Base-by-base conservation (phyloP, 768 basidiomycete species). In the Kwoniella botswanensis region DNA sequence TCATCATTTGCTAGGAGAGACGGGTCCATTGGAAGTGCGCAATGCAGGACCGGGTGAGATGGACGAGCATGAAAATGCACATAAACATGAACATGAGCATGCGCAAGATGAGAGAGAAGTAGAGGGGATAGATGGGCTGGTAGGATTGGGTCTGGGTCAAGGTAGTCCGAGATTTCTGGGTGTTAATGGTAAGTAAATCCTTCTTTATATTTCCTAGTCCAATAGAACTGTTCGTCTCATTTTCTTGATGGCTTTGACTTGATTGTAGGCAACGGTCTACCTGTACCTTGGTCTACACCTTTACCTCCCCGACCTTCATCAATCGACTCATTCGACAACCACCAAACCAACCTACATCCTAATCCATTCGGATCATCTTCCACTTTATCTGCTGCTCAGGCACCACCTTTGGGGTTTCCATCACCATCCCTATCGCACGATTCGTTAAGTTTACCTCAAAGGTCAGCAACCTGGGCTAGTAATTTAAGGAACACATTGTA, bases 381-480 rank as follows among this genome's bases (percentile, higher is more conserved):
- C 6, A 67, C 65, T 11, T 15, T 60, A 12, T 41, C 54, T 13
- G 35, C 65, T 0, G 54, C n/a, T 59, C 57, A 10, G 5, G 53
- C 57, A 41, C 68, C 62, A 9, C 61, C 68, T 2, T 56, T 59
- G 63, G 64, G 56, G 66, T 66, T 71, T 67, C 62, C 22, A 2
- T 68, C 66, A 3, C 67, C 63, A 9, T 58, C 44, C 4, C 50
- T 50, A n/a, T 71, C 65, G 0, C 60, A 52, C 18, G 66, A 68
- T 24, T 46, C 58, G 24, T 22, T 26, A 44, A 61, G 21, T 22
- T 17, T 53, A 24, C 76, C 67, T 17, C 68, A 68, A 43, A 53
- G 74, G 55, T 70, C 74, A 62, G 73, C 71, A 13, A 79, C 76
- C 1, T 79, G 78, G 78, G 78, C 78, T 3, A 67, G 71, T 46